Evolutionary conservation across 306 rosid genomes (phyloP), one percentile per base, ranked within the genome.

Genomic region (Hippophae tibetana): DNA sequence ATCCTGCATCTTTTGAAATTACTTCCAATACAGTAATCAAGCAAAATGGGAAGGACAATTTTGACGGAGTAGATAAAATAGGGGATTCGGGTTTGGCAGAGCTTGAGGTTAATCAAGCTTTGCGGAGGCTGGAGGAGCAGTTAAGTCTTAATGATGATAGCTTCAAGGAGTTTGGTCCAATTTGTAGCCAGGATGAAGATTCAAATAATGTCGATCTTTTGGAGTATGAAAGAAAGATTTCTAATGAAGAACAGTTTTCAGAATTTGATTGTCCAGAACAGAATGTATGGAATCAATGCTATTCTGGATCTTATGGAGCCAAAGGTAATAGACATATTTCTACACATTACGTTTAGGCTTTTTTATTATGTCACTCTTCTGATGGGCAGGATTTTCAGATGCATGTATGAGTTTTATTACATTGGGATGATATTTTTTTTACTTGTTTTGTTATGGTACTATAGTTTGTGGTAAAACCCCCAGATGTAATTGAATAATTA

Each of bases 1-100:
- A 88, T 69, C 82, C 94, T 56, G 79, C 76, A 51, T 84, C 89
- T 42, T 58, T 69, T 6, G 99, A 88, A 74, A 82, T 84, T 65
- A 77, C 80, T 46, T 86, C 99, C 49, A 81, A 79, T 64, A 47
- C 48, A 60, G 73, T 25, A 55, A 66, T 73, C 72, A 26, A 45
- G 38, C 64, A 55, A 58, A 65, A 60, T 72, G 83, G 63, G 71
- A 60, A 45, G 65, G 74, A 66, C 71, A 72, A 72, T 60, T 55
- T 61, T 57, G 75, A 80, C 47, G 76, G 73, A 61, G 60, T 77
- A 27, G 74, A 76, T 45, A 72, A 68, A 61, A 72, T 11, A 27
- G 80, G 78, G 53, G 77, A 47, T 42, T 8, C 72, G 56, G 74
- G 72, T 62, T 52, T 63, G 64, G 76, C 80, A 43, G 77, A 69